phyloP scores from a whole-genome alignment of 305 asterid genomes.

The Fraxinus floribunda region DNA sequence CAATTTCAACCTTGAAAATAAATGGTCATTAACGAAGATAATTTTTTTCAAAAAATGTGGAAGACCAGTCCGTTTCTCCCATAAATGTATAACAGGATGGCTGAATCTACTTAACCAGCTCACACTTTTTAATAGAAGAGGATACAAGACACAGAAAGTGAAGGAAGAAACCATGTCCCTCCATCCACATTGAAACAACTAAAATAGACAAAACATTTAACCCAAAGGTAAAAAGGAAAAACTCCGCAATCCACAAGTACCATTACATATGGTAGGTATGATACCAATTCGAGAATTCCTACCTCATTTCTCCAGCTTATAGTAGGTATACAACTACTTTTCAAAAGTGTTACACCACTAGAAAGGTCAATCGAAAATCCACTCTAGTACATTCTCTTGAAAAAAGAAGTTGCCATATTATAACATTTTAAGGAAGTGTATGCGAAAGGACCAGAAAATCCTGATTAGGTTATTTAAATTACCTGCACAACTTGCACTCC shows the following conservation, averaged over 20 bases:
- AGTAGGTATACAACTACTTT: not conserved
- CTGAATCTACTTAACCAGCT: not conserved
- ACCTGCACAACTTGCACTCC: conserved; percentile 99
- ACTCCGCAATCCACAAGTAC: not conserved
- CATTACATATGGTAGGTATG: not conserved
- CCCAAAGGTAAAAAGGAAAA: not conserved
- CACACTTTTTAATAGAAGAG: not conserved
- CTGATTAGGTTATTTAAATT: conserved; percentile 27
- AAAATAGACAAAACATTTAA: not conserved
- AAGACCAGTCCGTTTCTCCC: not conserved
- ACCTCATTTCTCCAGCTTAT: not conserved
- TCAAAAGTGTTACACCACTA: not conserved
- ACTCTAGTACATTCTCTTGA: not conserved
- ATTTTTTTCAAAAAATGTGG: not conserved
- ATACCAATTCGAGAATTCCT: not conserved
- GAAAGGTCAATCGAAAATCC: not conserved
- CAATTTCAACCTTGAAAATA: not conserved
- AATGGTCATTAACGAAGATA: not conserved
- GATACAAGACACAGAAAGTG: not conserved
- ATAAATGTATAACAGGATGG: not conserved
- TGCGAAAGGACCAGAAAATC: conserved; percentile 14
- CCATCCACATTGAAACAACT: not conserved
- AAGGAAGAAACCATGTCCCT: not conserved
- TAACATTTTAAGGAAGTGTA: not conserved
- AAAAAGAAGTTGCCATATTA: not conserved